These are phyloP conservation scores for Actinomucor elegans DNA, from an alignment of 371 early-diverging fungal genomes.

Conservation along the genomic window DNA sequence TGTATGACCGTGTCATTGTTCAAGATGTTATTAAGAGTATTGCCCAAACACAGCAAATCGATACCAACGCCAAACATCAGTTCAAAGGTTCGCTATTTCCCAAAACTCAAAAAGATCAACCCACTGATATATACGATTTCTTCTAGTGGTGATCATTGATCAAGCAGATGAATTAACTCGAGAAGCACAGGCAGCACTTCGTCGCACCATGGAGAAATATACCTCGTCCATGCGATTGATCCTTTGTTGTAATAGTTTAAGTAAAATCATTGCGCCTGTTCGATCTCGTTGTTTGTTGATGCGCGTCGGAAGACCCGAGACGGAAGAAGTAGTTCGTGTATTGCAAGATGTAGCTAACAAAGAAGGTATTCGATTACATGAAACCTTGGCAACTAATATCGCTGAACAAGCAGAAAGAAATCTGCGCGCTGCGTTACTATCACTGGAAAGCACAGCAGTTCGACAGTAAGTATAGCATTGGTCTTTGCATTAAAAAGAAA, in stretches of 20 bases:
- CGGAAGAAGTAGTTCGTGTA: conserved; percentile 66
- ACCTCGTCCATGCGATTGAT: conserved; percentile 92
- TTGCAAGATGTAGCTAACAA: conserved; percentile 74
- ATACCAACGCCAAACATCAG: conserved; percentile 70
- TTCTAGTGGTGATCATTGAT: conserved; percentile 91
- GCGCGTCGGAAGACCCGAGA: conserved; percentile 84
- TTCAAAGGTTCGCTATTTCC: too few relatives aligned
- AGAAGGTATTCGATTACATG: conserved; percentile 76
- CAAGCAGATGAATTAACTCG: conserved; percentile 93
- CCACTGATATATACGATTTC: background rate
- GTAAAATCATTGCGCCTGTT: conserved; percentile 95
- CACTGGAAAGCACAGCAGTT: conserved; percentile 87
- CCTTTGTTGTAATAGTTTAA: conserved; percentile 88
- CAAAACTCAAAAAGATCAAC: conserved; percentile 9
- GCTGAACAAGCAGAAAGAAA: conserved; percentile 81
- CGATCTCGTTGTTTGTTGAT: conserved; percentile 94
- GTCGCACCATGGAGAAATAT: conserved; percentile 99
- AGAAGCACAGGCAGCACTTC: conserved; percentile 98
- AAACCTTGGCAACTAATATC: conserved; percentile 62
- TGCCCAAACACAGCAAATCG: conserved; percentile 97
- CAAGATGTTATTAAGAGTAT: conserved; percentile 98
- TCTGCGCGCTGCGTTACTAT: conserved; percentile 84
- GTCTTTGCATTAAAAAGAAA: too few relatives aligned
- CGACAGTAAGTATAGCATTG: conserved; percentile 63
- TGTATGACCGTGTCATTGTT: conserved; percentile 93